Evolutionary conservation across 2,329 filamentous ascomycete genomes (phyloP).

Genomic region (Aspergillus costaricaensis): DNA sequence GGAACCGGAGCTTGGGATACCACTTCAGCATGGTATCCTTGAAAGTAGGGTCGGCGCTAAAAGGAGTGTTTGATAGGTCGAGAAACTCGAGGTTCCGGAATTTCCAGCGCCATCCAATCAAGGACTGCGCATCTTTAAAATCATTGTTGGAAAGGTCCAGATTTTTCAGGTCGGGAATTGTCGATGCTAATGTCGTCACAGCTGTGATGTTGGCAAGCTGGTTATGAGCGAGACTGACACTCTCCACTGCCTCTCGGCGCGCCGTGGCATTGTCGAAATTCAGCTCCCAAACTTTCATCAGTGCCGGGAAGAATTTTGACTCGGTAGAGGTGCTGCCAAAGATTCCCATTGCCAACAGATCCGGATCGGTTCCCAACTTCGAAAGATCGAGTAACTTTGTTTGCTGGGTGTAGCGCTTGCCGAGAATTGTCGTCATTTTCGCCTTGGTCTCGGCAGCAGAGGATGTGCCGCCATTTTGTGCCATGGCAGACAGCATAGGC

Average conservation of each 20-base stretch:
- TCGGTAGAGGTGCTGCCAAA: slow-evolving; percentile 71
- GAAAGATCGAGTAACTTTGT: slow-evolving; percentile 81
- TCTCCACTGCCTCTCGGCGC: slow-evolving; percentile 76
- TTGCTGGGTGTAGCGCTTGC: slow-evolving; percentile 69
- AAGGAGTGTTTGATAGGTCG: slow-evolving; percentile 74
- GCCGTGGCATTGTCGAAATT: slow-evolving; percentile 71
- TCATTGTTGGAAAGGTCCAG: slow-evolving; percentile 86
- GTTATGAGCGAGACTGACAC: slow-evolving; percentile 80
- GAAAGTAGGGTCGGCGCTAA: slow-evolving; percentile 64
- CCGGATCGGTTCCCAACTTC: slow-evolving; percentile 70
- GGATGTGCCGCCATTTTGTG: slow-evolving; percentile 45
- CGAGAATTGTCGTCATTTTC: slow-evolving; percentile 70
- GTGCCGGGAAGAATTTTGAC: slow-evolving; percentile 85
- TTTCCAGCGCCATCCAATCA: slow-evolving; percentile 76
- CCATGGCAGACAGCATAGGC: slow-evolving; percentile 23
- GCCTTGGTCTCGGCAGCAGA: slow-evolving; percentile 62
- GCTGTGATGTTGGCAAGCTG: slow-evolving; percentile 70
- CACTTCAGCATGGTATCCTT: slow-evolving; percentile 71
- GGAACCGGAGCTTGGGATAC: slow-evolving; percentile 76
- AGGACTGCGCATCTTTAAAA: slow-evolving; percentile 65
- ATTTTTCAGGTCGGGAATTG: slow-evolving; percentile 82
- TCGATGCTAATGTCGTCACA: slow-evolving; percentile 73
- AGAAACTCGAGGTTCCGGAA: slow-evolving; percentile 80
- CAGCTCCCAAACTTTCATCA: slow-evolving; percentile 82
- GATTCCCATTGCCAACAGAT: slow-evolving; percentile 72